Evolutionary conservation across 768 basidiomycete genomes (phyloP).

Genomic region (Rhodotorula paludigena): DNA sequence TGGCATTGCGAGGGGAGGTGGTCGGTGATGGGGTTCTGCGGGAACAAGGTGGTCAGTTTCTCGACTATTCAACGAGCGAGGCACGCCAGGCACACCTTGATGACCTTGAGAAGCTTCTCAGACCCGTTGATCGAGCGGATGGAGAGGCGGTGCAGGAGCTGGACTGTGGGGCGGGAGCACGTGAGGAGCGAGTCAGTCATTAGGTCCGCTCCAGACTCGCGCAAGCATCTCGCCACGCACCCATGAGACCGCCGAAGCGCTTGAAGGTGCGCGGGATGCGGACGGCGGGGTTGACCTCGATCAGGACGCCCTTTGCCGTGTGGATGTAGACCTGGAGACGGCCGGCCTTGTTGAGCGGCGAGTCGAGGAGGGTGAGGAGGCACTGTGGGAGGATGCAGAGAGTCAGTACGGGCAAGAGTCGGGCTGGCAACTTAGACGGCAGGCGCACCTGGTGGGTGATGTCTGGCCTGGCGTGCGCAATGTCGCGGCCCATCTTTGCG

Average conservation of each 20-base stretch:
- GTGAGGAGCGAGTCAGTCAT: not conserved
- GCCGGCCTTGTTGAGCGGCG: conserved; percentile 95
- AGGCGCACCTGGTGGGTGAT: conserved; percentile 88
- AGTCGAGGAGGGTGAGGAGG: conserved; percentile 89
- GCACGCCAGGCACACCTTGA: conserved; percentile 61
- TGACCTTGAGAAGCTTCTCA: conserved; percentile 92
- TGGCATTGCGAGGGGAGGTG: conserved; percentile 91
- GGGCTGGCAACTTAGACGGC: not conserved
- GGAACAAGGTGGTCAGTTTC: not conserved
- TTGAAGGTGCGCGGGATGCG: conserved; percentile 98
- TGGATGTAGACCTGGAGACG: conserved; percentile 96
- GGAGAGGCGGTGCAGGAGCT: conserved; percentile 90
- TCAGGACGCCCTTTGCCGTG: conserved; percentile 89
- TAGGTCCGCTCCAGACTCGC: not conserved
- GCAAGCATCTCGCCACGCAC: conserved; percentile 51
- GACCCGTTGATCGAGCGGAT: conserved; percentile 95
- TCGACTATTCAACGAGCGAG: not conserved
- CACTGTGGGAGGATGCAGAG: conserved; percentile 57
- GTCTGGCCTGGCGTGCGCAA: conserved; percentile 97
- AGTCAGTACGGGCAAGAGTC: not conserved
- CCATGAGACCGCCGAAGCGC: conserved; percentile 97
- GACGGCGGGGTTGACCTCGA: conserved; percentile 97
- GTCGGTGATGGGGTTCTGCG: conserved; percentile 84
- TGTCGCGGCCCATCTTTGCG: conserved; percentile 94
- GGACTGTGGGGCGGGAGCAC: conserved; percentile 56